Evolutionary conservation across 179 eudicot genomes (phyloP).

Genomic region (Spergularia azorica): DNA sequence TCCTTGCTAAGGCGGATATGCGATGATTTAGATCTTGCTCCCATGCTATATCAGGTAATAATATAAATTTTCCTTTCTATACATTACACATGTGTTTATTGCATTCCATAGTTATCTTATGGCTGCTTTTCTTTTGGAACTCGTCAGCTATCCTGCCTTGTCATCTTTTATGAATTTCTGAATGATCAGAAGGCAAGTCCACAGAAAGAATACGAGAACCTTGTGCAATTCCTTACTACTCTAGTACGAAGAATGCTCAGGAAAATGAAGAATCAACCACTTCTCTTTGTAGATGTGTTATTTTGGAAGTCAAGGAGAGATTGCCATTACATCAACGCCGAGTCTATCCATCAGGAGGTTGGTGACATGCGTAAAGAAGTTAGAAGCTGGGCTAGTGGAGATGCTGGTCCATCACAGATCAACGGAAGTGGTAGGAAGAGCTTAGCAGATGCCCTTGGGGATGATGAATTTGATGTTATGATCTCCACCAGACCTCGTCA

Average conservation of each 20-base stretch:
- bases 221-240: constrained; percentile 70
- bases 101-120: constrained; percentile 22
- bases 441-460: constrained; percentile 97
- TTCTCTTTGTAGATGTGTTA: constrained; percentile 87
- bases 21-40: constrained; percentile 92
- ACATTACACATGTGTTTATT: neutral
- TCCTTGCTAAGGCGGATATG: constrained; percentile 72
- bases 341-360: constrained; percentile 66
- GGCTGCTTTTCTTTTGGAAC: constrained; percentile 20
- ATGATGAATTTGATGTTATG: constrained; percentile 83
- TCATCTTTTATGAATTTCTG: constrained; percentile 73
- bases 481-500: constrained; percentile 35
- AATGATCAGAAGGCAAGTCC: constrained; percentile 82
- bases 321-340: constrained; percentile 79
- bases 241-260: constrained; percentile 89
- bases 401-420: constrained; percentile 45
- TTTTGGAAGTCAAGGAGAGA: constrained; percentile 89
- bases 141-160: constrained; percentile 78
- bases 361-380: constrained; percentile 60
- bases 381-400: constrained; percentile 47
- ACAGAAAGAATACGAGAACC: constrained; percentile 64
- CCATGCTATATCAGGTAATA: constrained; percentile 95
- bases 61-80: neutral
- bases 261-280: constrained; percentile 90
- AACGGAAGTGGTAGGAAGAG: constrained; percentile 54